Conservation (phyloP, 2,329 filamentous ascomycete genomes). For the Aureobasidium lini region DNA sequence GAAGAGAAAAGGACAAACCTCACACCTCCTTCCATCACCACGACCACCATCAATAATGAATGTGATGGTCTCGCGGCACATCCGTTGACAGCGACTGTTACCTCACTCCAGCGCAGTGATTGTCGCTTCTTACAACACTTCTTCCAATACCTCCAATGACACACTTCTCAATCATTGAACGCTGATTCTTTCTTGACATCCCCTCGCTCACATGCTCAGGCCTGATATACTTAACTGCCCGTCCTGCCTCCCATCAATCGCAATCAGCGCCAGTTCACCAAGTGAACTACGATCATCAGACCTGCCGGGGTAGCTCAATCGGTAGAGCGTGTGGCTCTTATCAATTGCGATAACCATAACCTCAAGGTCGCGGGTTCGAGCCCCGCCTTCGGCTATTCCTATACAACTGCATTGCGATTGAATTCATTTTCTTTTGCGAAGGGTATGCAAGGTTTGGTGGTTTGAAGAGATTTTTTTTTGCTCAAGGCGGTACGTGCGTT, state of each 20-base stretch:
- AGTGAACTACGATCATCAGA: background rate
- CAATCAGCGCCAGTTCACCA: slow-evolving; percentile 4
- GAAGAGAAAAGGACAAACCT: too few relatives aligned
- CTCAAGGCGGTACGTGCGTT: background rate
- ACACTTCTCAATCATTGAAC: too few relatives aligned
- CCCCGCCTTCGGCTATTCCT: slow-evolving; percentile 13
- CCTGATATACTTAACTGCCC: background rate
- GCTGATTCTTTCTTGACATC: too few relatives aligned
- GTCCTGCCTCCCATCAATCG: background rate
- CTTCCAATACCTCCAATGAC: too few relatives aligned
- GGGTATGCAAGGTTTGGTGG: background rate
- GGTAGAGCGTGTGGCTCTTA: slow-evolving; percentile 42
- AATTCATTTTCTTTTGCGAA: background rate
- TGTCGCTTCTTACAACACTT: too few relatives aligned
- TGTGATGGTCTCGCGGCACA: too few relatives aligned
- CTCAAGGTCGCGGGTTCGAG: slow-evolving; percentile 13
- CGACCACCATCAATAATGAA: too few relatives aligned
- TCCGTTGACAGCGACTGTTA: too few relatives aligned
- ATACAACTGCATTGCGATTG: background rate
- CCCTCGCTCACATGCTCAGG: too few relatives aligned
- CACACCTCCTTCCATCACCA: too few relatives aligned
- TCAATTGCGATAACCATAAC: background rate
- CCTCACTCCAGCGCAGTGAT: too few relatives aligned
- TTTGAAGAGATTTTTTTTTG: background rate
- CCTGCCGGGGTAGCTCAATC: slow-evolving; percentile 41